Percentiles rank a stretch among this genome's conserved stretches.
Evolutionary conservation across 169 alveolate genomes (phyloP).

Genomic region (Babesia ovata): DNA sequence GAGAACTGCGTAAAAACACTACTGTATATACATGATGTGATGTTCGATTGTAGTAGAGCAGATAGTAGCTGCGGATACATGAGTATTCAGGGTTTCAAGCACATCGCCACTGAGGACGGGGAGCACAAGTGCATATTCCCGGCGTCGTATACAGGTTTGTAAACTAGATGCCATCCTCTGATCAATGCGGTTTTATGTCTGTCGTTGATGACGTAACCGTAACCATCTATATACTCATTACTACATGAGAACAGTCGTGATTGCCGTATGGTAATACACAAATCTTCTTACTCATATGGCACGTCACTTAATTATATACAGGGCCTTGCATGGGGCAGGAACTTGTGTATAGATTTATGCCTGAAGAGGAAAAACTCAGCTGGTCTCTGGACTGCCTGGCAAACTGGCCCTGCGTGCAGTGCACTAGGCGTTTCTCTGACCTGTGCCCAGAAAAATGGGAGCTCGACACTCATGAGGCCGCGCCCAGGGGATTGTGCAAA

Average conservation of each 20-base stretch:
- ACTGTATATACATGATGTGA: background rate
- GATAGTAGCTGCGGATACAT: background rate
- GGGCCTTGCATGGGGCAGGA: constrained; percentile 80
- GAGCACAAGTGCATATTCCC: constrained; percentile 41
- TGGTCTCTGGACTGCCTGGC: constrained; percentile 75
- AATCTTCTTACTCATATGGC: too few species aligned
- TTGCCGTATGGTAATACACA: too few species aligned
- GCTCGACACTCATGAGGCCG: constrained; percentile 10
- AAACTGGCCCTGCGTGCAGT: constrained; percentile 78
- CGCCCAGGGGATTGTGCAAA: constrained; percentile 20
- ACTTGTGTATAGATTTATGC: constrained; percentile 65
- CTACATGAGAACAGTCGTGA: background rate
- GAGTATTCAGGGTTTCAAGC: constrained; percentile 37
- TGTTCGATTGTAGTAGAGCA: background rate
- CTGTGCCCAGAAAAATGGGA: constrained; percentile 72
- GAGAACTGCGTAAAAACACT: too few species aligned
- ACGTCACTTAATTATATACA: constrained; percentile 31
- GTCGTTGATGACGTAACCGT: background rate
- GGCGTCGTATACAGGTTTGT: constrained; percentile 55
- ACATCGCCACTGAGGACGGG: constrained; percentile 25
- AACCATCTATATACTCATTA: too few species aligned
- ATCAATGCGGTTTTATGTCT: background rate
- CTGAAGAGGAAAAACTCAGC: constrained; percentile 62
- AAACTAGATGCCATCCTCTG: too few species aligned
- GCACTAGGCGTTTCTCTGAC: constrained; percentile 70